Base-by-base conservation (phyloP, 2,329 filamentous ascomycete species). In the Cercospora nicotianae region DNA sequence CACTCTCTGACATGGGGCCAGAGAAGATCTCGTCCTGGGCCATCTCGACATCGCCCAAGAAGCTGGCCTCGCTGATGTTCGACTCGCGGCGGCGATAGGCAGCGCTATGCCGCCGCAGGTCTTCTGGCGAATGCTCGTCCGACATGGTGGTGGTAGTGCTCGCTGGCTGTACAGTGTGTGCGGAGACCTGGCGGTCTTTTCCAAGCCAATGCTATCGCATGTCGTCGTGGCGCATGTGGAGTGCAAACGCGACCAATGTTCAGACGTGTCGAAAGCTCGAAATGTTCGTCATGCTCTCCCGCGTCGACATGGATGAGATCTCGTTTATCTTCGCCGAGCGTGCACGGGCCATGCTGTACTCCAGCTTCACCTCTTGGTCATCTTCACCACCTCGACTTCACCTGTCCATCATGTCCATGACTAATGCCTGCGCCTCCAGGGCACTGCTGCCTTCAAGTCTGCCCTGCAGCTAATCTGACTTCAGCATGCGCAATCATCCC, bases 31-130 rank as follows among this genome's bases (percentile, higher is more conserved):
- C 94, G 78, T 97, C 92, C 62, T 96, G 93, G 20, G 95, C 94
- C 95, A 99, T 98, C 79, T 97, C 94, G n/a, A 98, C 94, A 80
- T 97, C 93, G 73, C 93, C 93, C 74, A 97, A 90, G 73, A 97
- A 90, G 80, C 71, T 75, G 36, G 73, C 73, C 80, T 86, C 88
- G 81, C 91, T 93, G 75, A 89, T 84, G 75, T 92, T 92, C 62
- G 89, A 91, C 72, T 85, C 84, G 65, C 90, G 84, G 64, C 89
- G 84, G 79, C 92, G 92, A 67, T 77, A 70, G 60, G 72, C 70
- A 66, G 70, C 70, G 64, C 74, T 73, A 53, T 70, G 70, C 39
- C 74, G 71, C 66, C 69, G 64, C 59, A 42, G 18, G 26, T 48
- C 59, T 48, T 67, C 67, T 36, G 69, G 65, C 26, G 72, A 69